Base-by-base conservation (phyloP, 345 rosid genomes). In the Hibiscus tridactylites region DNA sequence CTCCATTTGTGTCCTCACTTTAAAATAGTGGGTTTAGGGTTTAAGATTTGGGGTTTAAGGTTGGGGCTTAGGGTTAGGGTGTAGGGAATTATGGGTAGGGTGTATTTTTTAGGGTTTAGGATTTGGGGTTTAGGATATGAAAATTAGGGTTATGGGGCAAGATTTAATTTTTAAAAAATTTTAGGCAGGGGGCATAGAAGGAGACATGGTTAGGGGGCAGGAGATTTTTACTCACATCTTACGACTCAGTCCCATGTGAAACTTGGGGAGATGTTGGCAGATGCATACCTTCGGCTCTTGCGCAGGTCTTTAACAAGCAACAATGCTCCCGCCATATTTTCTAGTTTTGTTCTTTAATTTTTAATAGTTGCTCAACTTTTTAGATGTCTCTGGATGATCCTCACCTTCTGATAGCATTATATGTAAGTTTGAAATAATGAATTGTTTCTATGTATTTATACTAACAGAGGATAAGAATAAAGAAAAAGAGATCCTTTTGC, bases 231-330 rank as follows among this genome's bases (percentile, higher is more conserved):
- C n/a, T 84, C 90, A 69, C 98, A 94, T 77, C 86, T 94, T 28
- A 81, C 96, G n/a, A 84, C 96, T 44, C 68, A 77, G 5, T 72
- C 91, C 35, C 91, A 90, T 83, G 95, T 88, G 29, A 85, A 73
- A 76, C 81, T 90, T 2, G 97, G 97, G 12, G 79, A 76, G 49
- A 87, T 77, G 88, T 64, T 94, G 78, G 90, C 89, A 2, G 79
- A 77, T 13, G 85, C 89, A 21, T 91, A 83, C 75, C 78, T 84
- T 24, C 72, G n/a, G 31, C 77, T 73, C 65, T n/a, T 1, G 21
- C 44, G 79, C 46, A 62, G 57, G 52, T 68, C 81, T 19, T 10
- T 37, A 63, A 6, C 1, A 9, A 50, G 49, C 28, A 70, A 54
- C 72, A 3, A 3, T 49, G 63, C 74, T 68, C 46, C 66, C 6